Evolutionary conservation across 1,139 yeast species (phyloP).

Genomic region (Lodderomyces oxycetoniae): DNA sequence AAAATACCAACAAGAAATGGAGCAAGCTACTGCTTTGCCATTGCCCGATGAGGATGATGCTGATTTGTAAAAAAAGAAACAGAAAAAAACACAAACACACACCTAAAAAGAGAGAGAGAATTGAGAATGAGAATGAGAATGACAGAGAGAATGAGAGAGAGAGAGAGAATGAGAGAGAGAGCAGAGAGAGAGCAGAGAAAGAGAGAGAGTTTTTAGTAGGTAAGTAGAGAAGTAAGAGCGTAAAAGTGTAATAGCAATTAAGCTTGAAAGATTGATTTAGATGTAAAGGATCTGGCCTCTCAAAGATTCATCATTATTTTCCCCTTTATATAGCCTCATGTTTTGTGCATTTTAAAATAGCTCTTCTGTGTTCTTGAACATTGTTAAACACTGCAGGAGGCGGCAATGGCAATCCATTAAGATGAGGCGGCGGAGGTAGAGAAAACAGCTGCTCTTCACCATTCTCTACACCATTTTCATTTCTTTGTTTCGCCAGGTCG

Average conservation of each 20-base stretch:
- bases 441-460: constrained; percentile 12
- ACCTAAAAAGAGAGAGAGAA: background rate
- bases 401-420: constrained; percentile 30
- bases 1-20: constrained; percentile 99
- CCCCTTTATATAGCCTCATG: too few relatives aligned
- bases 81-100: too few relatives aligned
- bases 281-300: too few relatives aligned
- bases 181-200: too few relatives aligned
- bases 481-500: constrained; percentile 16
- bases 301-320: too few relatives aligned
- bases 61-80: constrained; percentile 68
- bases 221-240: too few relatives aligned
- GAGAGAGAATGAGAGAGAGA: too few relatives aligned
- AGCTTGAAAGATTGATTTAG: too few relatives aligned
- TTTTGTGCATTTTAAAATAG: constrained; percentile 11
- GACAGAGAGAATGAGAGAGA: too few relatives aligned
- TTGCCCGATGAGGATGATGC: constrained; percentile 99
- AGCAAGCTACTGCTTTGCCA: constrained; percentile 98
- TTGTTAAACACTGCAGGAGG: constrained; percentile 31
- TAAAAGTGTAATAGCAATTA: too few relatives aligned
- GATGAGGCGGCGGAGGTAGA: constrained; percentile 35
- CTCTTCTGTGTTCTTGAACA: constrained; percentile 19
- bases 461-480: constrained; percentile 14
- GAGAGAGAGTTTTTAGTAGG: too few relatives aligned
- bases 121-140: too few relatives aligned